phyloP scores from a whole-genome alignment of 257 asterid species.

The Solanum chilense region DNA sequence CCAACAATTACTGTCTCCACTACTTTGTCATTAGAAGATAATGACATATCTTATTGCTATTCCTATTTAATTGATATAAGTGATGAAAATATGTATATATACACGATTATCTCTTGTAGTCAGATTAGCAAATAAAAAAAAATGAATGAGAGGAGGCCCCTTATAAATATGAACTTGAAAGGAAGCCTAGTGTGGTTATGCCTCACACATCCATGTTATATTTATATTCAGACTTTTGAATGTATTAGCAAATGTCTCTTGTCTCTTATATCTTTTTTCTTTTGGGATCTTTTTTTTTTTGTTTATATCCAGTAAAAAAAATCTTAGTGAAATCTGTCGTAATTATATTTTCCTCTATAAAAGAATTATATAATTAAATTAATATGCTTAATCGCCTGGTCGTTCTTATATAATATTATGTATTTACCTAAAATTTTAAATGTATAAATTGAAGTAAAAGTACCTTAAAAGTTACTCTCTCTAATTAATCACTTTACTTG shows the following conservation, averaged over 20 bases:
- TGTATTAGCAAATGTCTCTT: neutral
- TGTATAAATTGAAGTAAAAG: neutral
- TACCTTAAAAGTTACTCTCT: neutral
- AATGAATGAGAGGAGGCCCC: neutral
- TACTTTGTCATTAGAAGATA: conserved; percentile 9
- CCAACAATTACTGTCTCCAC: conserved; percentile 26
- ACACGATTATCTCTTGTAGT: neutral
- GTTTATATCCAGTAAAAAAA: neutral
- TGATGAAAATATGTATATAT: neutral
- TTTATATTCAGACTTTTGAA: neutral
- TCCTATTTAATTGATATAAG: neutral
- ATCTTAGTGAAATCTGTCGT: neutral
- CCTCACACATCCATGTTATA: neutral
- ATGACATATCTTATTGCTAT: neutral
- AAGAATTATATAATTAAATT: neutral
- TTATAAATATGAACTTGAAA: neutral
- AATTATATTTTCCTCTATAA: neutral
- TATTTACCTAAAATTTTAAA: neutral
- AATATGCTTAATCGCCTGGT: neutral
- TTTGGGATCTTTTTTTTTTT: neutral
- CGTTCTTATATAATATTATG: neutral
- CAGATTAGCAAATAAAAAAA: neutral
- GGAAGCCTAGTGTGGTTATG: neutral
- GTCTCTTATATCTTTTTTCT: neutral
- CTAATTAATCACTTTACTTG: no score